Percentiles rank a stretch among this genome's conserved stretches.
phyloP scores from a whole-genome alignment of 345 rosid species.

The Populus tremula region DNA sequence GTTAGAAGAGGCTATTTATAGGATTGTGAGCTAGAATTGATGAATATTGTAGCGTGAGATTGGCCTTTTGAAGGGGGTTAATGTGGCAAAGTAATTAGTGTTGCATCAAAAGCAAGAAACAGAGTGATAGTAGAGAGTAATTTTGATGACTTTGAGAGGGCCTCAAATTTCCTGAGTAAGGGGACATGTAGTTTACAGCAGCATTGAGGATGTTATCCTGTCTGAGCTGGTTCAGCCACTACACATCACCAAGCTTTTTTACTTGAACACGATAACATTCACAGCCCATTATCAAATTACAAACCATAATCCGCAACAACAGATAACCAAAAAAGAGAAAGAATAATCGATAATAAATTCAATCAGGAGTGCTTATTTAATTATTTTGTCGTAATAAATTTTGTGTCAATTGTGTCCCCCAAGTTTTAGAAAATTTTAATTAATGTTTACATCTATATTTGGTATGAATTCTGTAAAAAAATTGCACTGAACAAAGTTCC shows the following conservation, averaged over 20 bases:
- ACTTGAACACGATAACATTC: not conserved
- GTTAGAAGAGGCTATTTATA: slow-evolving; percentile 1
- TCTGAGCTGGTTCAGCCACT: not conserved
- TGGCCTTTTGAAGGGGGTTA: not conserved
- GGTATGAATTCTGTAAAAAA: too few species aligned
- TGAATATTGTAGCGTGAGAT: not conserved
- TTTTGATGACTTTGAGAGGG: not conserved
- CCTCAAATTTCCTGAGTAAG: not conserved
- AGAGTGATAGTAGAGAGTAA: too few species aligned
- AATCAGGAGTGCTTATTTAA: not conserved
- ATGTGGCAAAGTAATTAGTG: not conserved
- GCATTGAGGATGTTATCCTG: not conserved
- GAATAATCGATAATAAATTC: not conserved
- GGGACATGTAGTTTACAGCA: not conserved
- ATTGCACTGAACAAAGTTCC: too few species aligned
- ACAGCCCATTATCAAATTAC: not conserved
- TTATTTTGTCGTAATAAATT: not conserved
- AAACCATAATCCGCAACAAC: too few species aligned
- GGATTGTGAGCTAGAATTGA: not conserved
- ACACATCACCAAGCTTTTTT: not conserved
- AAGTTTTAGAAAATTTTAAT: too few species aligned
- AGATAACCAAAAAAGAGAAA: too few species aligned
- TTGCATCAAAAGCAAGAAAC: not conserved
- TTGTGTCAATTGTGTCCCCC: too few species aligned
- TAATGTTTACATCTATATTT: too few species aligned